Evolutionary conservation across 2,329 filamentous ascomycete genomes (phyloP), one percentile per base, ranked within the genome.

Genomic region (Microcyclospora pomicola): DNA sequence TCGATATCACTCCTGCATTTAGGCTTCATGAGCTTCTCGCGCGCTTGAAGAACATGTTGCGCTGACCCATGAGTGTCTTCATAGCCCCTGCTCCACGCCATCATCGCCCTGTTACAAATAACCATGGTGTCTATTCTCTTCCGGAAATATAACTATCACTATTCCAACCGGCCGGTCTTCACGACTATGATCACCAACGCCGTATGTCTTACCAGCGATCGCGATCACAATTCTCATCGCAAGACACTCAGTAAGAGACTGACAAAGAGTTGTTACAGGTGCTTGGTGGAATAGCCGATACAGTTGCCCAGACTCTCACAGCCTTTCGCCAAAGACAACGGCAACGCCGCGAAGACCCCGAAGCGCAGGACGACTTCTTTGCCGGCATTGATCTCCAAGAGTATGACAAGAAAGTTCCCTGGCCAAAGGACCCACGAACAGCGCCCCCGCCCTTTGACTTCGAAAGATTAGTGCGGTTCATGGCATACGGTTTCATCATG

Each of bases 101-200:
- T 92, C 54, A 73, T 95, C 46, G 82, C 94, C 59, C 61, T 95
- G 33, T 72, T 94, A 63, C 82, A 98, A 64, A 83, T 96, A 77
- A 77, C 77, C 41, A 77, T 93, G 60, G 74, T 88, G 45, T 82
- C 80, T 49, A 73, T 91, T 48, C 67, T 98, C 39, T 78, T 80
- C 33, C 74, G 83, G 52, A 83, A 85, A 58, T 98, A 93, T 71
- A 95, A 94, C 64, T 73, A 77, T 49, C 94, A 92, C 67, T 98
- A 96, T 73, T 80, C 84, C 49, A 79, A 86, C 56, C 82, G 83
- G 56, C 91, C 88, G 82, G 83, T 98, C 31, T 75, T 98, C 54
- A 98, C 91, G 45, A 98, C 93, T 63, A 98, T 98, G 88, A 84
- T 95, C 57, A 94, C 88, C 59, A 98, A 98, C 66, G 83, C 91